Base-by-base conservation (phyloP, 2,329 filamentous ascomycete genomes). In the Oidium heveae region DNA sequence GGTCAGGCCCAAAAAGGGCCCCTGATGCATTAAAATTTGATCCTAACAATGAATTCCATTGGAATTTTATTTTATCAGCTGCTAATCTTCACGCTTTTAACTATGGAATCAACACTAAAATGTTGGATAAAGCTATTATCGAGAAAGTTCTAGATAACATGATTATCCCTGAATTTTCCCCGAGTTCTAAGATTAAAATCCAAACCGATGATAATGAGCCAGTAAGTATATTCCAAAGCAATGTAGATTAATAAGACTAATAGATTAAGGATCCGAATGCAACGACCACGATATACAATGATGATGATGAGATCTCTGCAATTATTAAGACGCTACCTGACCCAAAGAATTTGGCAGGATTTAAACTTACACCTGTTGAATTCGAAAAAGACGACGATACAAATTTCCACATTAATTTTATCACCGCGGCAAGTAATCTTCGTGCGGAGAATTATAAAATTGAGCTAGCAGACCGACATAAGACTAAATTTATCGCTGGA, bases 381-480 rank as follows among this genome's bases (percentile, higher is more conserved):
- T 98, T 98, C 63, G 87, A 98, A 70, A 98, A 98, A 74, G 91
- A 98, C 60, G 91, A 98, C 63, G 93, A 98, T 68, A 86, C 83
- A 53, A 98, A 98, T 68, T 79, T 91, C 68, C 91, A 98, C 72
- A 98, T 98, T 63, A 91, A 96, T 69, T 98, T 98, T 72, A 96
- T 98, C 69, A 93, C 91, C 8, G 87, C 88, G 1, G 88, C 88
- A 60, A 95, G 88, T 72, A 98, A 98, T 67, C 73, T 98, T 57
- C 85, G 93, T 57, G 91, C 91, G 0, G 84, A 94, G 68, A 98
- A 98, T 72, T 98, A 98, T 76, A 94, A 91, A 68, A 98, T 98
- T 61, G 79, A 86, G 64, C 76, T 80, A 59, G 88, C 91, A 0
- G 89, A 98, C 65, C 78, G 86, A 58, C 91, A 95, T 75, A 94